A percentile compares a stretch with the other conserved stretches of the same genome.
Conservation (phyloP, 2,329 filamentous ascomycete genomes). For the Lasiodiplodia theobromae region DNA sequence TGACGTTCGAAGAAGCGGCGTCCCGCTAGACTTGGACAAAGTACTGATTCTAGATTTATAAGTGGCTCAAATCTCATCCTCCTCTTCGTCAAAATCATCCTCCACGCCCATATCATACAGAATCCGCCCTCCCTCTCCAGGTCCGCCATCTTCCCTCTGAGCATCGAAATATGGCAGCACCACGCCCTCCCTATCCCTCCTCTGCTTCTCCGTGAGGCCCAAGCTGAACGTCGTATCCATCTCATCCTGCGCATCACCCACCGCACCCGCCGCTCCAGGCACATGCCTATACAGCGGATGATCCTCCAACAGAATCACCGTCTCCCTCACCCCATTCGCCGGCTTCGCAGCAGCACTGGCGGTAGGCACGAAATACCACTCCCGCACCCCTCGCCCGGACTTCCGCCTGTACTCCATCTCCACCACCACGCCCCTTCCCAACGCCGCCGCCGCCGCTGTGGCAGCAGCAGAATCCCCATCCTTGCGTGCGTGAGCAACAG, state of each 20-base stretch:
- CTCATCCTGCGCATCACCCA: conserved; percentile 39
- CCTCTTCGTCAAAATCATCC: conserved; percentile 96
- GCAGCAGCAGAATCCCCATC: no score
- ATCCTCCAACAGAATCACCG: conserved; percentile 73
- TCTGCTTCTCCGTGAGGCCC: conserved; percentile 88
- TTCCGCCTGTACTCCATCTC: conserved; percentile 87
- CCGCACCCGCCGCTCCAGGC: conserved; percentile 40
- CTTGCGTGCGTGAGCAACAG: no score
- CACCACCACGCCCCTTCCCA: conserved; percentile 69
- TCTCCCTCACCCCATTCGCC: conserved; percentile 49
- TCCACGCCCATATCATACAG: conserved; percentile 96
- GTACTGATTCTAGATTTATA: not conserved
- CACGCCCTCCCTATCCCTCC: conserved; percentile 83
- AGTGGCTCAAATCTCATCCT: conserved; percentile 74
- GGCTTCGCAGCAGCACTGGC: conserved; percentile 37
- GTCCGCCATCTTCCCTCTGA: conserved; percentile 70
- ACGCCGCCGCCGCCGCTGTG: no score
- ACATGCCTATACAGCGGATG: conserved; percentile 71
- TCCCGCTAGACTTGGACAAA: not conserved
- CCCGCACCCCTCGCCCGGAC: conserved; percentile 78
- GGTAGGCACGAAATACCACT: conserved; percentile 67
- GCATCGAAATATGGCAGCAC: conserved; percentile 97
- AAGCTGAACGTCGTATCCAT: conserved; percentile 80
- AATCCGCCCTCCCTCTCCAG: conserved; percentile 88
- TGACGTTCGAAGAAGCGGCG: no score